These are phyloP conservation scores for Blastocystis sp. DNA, from an alignment of 352 stramenopile species.

Conservation along the genomic window DNA sequence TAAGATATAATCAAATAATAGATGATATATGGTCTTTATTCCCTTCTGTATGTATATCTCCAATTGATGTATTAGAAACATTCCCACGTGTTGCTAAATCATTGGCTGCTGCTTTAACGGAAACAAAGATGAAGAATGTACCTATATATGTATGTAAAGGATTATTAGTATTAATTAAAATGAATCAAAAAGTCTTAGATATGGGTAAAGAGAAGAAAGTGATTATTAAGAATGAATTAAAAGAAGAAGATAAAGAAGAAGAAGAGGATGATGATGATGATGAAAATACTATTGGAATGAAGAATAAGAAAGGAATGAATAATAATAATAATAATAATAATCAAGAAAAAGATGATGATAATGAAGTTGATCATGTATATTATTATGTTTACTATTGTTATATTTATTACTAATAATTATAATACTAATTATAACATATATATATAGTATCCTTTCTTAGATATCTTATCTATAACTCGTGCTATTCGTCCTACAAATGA, in stretches of 20 bases:
- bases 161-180: constrained; percentile 11
- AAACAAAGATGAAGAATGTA: constrained; percentile 1
- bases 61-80: background rate
- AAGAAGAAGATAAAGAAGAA: background rate
- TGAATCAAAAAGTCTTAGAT: constrained; percentile 8
- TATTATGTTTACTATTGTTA: too few species aligned
- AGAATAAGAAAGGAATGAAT: too few species aligned
- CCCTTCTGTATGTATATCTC: constrained; percentile 10
- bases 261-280: constrained; percentile 2
- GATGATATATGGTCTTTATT: constrained; percentile 16
- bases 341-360: too few species aligned
- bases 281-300: too few species aligned
- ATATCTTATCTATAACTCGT: too few species aligned
- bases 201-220: background rate
- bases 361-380: too few species aligned
- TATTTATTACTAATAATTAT: too few species aligned
- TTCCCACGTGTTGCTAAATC: background rate
- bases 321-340: too few species aligned
- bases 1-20: constrained; percentile 1
- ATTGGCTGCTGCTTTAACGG: constrained; percentile 17
- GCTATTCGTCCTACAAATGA: too few species aligned
- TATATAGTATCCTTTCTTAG: too few species aligned
- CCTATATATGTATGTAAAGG: constrained; percentile 13
- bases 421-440: too few species aligned
- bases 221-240: background rate